Evolutionary conservation across 441 rosid species (phyloP).

Genomic region (Populus tomentosa): DNA sequence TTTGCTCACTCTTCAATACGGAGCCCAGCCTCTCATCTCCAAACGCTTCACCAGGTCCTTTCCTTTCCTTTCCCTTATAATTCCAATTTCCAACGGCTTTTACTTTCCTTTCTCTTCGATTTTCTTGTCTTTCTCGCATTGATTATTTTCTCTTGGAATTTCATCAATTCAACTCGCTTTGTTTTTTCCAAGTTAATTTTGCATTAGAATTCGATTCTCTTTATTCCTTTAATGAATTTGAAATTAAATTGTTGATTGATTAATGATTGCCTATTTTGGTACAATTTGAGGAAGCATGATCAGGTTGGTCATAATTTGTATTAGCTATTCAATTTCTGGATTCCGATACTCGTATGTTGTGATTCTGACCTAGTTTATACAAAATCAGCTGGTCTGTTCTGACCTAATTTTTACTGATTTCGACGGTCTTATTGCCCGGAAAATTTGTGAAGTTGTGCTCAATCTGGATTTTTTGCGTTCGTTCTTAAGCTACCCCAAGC

Average conservation of each 20-base stretch:
- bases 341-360: too few relatives aligned
- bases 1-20: slow-evolving; percentile 83
- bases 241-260: too few relatives aligned
- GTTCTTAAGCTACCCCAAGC: neutral
- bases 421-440: neutral
- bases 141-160: neutral
- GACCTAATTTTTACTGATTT: neutral
- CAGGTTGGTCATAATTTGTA: too few relatives aligned
- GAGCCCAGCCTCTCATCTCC: slow-evolving; percentile 94
- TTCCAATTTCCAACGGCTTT: neutral
- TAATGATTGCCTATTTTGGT: too few relatives aligned
- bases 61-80: neutral
- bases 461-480: neutral
- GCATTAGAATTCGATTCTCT: too few relatives aligned
- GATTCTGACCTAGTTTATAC: too few relatives aligned
- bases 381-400: neutral
- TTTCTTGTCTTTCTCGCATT: neutral
- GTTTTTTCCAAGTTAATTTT: too few relatives aligned
- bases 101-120: neutral
- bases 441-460: neutral
- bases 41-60: slow-evolving; percentile 77
- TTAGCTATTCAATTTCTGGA: too few relatives aligned
- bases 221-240: too few relatives aligned
- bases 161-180: too few relatives aligned
- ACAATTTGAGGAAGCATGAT: too few relatives aligned